Conservation (phyloP, 2,329 filamentous ascomycete species). For the Podosphaera fusca region DNA sequence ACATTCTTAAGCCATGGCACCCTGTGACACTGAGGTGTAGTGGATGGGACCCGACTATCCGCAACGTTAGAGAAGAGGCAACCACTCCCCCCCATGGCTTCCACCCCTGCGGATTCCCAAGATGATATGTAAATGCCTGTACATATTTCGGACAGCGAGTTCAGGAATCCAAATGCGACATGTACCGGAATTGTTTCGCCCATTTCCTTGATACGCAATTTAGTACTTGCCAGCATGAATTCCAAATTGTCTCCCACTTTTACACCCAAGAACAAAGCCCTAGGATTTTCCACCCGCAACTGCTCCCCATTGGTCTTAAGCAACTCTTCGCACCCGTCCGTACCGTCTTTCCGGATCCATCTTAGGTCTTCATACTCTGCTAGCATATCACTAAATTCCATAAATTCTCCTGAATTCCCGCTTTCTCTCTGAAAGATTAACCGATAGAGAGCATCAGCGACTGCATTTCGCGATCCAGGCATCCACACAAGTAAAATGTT, state of each 20-base stretch:
- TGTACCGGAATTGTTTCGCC: neutral
- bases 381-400: neutral
- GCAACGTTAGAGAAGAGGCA: neutral
- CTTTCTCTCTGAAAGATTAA: neutral
- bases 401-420: neutral
- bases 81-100: neutral
- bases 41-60: neutral
- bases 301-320: neutral
- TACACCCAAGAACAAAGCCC: neutral
- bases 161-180: neutral
- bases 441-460: neutral
- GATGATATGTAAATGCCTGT: neutral
- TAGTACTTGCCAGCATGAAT: neutral
- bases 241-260: neutral
- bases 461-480: neutral
- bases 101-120: neutral
- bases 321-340: neutral
- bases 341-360: constrained; percentile 1
- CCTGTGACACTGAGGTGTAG: neutral
- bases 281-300: neutral
- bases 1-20: neutral
- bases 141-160: too few species aligned
- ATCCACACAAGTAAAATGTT: neutral
- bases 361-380: neutral
- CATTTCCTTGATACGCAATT: neutral